phyloP scores from a whole-genome alignment of 345 rosid species.

The Draba incana region DNA sequence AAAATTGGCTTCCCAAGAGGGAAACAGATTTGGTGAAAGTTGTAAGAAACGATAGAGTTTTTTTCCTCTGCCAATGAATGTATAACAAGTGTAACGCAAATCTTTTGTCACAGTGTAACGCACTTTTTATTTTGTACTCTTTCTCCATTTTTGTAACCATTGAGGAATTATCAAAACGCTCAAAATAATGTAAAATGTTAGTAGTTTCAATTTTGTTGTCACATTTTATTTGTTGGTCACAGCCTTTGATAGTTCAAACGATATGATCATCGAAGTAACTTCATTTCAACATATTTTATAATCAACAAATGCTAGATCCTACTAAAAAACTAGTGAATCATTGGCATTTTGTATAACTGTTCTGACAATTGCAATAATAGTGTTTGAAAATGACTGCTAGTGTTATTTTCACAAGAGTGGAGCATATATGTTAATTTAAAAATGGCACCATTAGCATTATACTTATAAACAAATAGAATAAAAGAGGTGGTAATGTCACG shows the following conservation, averaged over 20 bases:
- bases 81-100: neutral
- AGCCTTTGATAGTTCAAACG: no score
- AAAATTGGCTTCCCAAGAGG: slow-evolving; percentile 35
- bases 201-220: no score
- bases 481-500: slow-evolving; percentile 20
- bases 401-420: slow-evolving; percentile 9
- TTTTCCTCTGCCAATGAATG: neutral
- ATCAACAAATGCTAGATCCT: neutral
- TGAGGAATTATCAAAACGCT: no score
- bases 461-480: slow-evolving; percentile 2
- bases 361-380: slow-evolving; percentile 19
- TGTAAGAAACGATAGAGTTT: slow-evolving; percentile 13
- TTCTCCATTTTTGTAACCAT: no score
- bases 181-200: no score
- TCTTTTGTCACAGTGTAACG: no score
- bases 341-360: slow-evolving; percentile 19
- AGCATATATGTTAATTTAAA: slow-evolving; percentile 10
- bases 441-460: neutral
- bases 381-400: slow-evolving; percentile 8
- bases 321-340: neutral
- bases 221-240: no score
- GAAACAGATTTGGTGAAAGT: slow-evolving; percentile 30
- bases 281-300: neutral
- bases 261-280: neutral
- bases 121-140: no score